These are phyloP conservation scores for Podila horticola DNA, from an alignment of 192 early-diverging fungal genomes.

Conservation along the genomic window DNA sequence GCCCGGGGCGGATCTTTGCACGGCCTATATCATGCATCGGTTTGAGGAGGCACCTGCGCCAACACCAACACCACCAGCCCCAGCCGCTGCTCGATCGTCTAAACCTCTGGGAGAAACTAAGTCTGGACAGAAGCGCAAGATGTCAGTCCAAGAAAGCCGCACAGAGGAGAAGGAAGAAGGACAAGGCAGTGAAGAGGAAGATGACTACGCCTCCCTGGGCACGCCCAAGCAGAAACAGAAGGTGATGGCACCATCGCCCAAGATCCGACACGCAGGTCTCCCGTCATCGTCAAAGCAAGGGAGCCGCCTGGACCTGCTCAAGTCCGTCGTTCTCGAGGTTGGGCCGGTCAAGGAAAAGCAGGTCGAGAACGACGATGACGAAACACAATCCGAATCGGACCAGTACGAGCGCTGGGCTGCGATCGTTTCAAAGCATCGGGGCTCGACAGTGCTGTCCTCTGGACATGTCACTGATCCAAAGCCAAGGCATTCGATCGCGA, in stretches of 20 bases:
- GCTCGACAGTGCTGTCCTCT: no score
- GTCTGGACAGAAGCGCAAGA: neutral
- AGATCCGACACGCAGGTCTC: conserved; percentile 29
- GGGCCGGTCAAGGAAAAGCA: neutral
- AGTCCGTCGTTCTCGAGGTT: neutral
- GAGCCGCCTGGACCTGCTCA: neutral
- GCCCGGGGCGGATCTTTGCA: conserved; percentile 75
- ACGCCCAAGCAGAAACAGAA: conserved; percentile 19
- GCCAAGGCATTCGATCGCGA: conserved; percentile 1
- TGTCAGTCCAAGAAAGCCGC: neutral
- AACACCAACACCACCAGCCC: neutral
- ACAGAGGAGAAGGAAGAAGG: neutral
- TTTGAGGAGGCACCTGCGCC: conserved; percentile 60
- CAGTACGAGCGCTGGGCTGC: neutral
- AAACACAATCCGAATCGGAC: neutral
- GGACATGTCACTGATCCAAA: no score
- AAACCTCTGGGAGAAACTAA: neutral
- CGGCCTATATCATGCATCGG: conserved; percentile 75
- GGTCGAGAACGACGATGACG: neutral
- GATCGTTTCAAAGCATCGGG: no score
- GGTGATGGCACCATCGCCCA: conserved; percentile 4
- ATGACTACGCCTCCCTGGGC: conserved; percentile 34
- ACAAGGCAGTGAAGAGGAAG: conserved; percentile 1
- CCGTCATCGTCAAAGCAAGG: neutral
- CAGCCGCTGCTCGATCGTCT: neutral